phyloP scores from a whole-genome alignment of 2,329 filamentous ascomycete genomes.

The Colletotrichum sp. region DNA sequence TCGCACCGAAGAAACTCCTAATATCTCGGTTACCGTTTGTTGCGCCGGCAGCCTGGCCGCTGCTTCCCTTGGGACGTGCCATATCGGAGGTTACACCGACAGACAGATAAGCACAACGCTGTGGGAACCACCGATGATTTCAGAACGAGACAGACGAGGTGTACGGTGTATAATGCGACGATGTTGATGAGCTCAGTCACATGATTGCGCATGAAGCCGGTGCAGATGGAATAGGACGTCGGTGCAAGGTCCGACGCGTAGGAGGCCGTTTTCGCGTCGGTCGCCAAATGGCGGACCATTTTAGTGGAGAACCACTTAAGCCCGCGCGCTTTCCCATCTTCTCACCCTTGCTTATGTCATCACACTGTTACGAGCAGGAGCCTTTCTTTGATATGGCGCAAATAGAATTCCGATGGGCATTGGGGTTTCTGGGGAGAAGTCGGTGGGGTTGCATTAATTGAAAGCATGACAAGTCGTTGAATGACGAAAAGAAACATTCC shows the following conservation, averaged over 20 bases:
- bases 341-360: conserved; percentile 2
- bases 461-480: background rate
- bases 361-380: background rate
- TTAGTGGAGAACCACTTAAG: conserved; percentile 14
- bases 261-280: conserved; percentile 12
- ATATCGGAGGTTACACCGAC: background rate
- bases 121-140: background rate
- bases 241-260: conserved; percentile 9
- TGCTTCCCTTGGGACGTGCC: conserved; percentile 7
- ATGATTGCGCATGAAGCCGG: background rate
- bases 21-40: conserved; percentile 7
- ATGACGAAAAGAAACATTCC: background rate
- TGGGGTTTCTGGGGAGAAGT: background rate
- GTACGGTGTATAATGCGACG: background rate
- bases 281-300: background rate
- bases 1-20: conserved; percentile 6
- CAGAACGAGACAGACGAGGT: background rate
- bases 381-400: background rate
- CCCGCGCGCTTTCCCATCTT: background rate
- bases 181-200: background rate
- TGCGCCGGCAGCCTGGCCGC: background rate
- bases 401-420: background rate
- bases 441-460: background rate
- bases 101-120: background rate
- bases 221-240: background rate